phyloP scores from a whole-genome alignment of 2,329 filamentous ascomycete genomes.

The Orbilia blumenaviensis region DNA sequence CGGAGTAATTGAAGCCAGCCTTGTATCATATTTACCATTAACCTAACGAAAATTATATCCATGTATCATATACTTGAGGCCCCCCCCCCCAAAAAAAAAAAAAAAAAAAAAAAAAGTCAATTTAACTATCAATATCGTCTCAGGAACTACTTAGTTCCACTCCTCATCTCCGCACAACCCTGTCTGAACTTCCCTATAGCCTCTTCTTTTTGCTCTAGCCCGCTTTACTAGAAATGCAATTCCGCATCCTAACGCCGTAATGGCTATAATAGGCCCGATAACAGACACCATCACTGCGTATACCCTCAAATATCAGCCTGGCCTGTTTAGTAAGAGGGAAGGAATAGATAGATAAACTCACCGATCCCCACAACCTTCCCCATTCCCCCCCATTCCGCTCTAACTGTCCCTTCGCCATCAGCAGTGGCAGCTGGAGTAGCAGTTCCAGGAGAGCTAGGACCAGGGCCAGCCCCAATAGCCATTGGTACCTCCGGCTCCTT shows the following conservation, averaged over 20 bases:
- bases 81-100: background rate
- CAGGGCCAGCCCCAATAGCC: background rate
- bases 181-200: constrained; percentile 29
- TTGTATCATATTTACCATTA: constrained; percentile 7
- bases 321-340: background rate
- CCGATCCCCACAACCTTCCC: constrained; percentile 28
- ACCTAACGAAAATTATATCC: background rate
- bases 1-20: background rate
- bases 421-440: background rate
- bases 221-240: background rate
- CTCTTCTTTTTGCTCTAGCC: constrained; percentile 2
- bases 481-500: background rate
- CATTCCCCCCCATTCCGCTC: background rate
- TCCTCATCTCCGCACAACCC: constrained; percentile 23
- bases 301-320: background rate
- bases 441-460: too few species aligned
- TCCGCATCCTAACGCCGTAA: background rate
- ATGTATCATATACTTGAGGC: background rate
- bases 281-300: constrained; percentile 25
- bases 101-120: too few species aligned
- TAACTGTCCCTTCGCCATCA: background rate
- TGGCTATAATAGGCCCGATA: constrained; percentile 7
- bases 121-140: background rate
- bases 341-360: constrained; percentile 5
- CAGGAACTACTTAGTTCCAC: constrained; percentile 31